Conservation (phyloP, 192 early-diverging fungal genomes). For the Gigaspora rosea region DNA sequence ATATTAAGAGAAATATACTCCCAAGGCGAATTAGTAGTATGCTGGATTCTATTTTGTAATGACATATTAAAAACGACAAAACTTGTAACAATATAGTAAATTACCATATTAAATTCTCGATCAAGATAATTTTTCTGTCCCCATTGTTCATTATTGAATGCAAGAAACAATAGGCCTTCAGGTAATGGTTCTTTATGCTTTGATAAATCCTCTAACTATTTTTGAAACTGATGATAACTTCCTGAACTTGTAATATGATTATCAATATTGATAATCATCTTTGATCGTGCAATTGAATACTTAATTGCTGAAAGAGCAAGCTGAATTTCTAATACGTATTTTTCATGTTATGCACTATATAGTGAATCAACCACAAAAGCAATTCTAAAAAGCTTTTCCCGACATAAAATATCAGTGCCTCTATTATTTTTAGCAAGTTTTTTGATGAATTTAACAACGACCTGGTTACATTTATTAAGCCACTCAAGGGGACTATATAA, state of each 20-base stretch:
- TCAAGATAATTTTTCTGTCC: too few species aligned
- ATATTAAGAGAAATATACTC: neutral
- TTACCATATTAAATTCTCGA: too few species aligned
- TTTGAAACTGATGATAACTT: neutral
- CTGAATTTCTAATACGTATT: conserved; percentile 25
- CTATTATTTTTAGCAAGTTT: too few species aligned
- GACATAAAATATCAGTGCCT: neutral
- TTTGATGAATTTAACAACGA: too few species aligned
- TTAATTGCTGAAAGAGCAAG: neutral
- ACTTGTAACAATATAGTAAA: too few species aligned
- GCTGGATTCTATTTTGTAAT: neutral
- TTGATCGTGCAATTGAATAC: too few species aligned
- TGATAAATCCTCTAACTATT: neutral
- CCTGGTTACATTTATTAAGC: neutral
- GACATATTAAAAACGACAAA: neutral
- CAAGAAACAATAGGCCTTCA: too few species aligned
- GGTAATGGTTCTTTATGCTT: neutral
- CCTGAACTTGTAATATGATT: too few species aligned
- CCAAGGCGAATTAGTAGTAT: conserved; percentile 9
- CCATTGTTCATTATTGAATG: too few species aligned
- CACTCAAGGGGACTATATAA: conserved; percentile 6
- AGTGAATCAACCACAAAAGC: conserved; percentile 5
- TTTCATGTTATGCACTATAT: conserved; percentile 10
- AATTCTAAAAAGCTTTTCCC: conserved; percentile 8
- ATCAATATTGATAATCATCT: too few species aligned